These are phyloP conservation scores for Lepraria neglecta DNA, from an alignment of 495 filamentous ascomycete species.

Conservation along the genomic window DNA sequence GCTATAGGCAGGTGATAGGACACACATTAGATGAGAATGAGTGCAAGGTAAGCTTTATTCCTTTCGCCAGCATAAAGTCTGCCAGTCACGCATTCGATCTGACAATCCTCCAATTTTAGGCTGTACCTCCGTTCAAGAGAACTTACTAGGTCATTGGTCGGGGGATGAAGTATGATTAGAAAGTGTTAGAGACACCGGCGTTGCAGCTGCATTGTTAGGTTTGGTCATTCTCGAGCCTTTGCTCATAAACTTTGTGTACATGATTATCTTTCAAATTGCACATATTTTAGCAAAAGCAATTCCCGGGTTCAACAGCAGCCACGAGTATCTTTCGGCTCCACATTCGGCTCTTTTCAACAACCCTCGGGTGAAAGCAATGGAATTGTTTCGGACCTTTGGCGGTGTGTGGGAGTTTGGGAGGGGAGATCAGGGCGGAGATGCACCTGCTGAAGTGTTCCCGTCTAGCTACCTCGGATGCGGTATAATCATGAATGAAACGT, in stretches of 20 bases:
- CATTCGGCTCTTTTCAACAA: too few species aligned
- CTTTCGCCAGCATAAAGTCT: background rate
- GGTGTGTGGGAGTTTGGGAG: too few species aligned
- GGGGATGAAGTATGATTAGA: background rate
- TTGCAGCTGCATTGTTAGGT: conserved; percentile 5
- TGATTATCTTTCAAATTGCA: conserved; percentile 12
- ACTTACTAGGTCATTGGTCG: conserved; percentile 22
- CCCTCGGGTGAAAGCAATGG: too few species aligned
- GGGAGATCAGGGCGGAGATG: too few species aligned
- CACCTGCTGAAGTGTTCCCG: too few species aligned
- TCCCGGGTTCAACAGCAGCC: background rate
- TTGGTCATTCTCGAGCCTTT: background rate
- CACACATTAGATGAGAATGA: conserved; percentile 81
- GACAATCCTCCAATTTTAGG: background rate
- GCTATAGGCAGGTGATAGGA: conserved; percentile 69
- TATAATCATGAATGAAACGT: too few species aligned
- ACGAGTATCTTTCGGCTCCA: too few species aligned
- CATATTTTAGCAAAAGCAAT: background rate
- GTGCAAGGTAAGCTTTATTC: conserved; percentile 50
- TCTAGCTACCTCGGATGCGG: too few species aligned
- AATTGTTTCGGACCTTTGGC: too few species aligned
- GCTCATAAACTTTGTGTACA: conserved; percentile 5
- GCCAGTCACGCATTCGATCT: background rate
- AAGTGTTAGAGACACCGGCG: background rate
- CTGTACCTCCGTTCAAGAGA: conserved; percentile 29